A percentile compares a stretch with the other conserved stretches of the same genome.
Evolutionary conservation across 164 flowering plant species (phyloP).

Genomic region (Annona cherimola): DNA sequence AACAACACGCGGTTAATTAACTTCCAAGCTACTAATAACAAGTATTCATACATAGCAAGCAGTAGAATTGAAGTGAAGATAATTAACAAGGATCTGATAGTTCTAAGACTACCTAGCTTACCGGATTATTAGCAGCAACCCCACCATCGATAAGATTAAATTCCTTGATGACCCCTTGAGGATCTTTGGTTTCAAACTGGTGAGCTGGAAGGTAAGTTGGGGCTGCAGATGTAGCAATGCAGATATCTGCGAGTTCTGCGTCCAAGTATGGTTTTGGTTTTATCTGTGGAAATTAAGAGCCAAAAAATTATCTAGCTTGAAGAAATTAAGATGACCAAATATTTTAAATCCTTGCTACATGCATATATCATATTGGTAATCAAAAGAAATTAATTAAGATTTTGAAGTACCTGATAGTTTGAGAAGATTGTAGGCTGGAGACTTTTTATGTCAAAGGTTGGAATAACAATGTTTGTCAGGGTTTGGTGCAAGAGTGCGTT

Average conservation of each 20-base stretch:
- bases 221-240: conserved; percentile 65
- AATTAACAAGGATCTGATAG: neutral
- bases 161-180: conserved; percentile 18
- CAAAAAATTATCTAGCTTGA: neutral
- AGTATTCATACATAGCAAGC: no score
- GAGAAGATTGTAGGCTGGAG: conserved; percentile 44
- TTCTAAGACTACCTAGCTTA: conserved; percentile 16
- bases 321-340: neutral
- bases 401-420: conserved; percentile 4
- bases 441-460: conserved; percentile 41
- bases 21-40: no score
- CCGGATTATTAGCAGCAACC: conserved; percentile 60
- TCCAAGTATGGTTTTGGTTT: conserved; percentile 16
- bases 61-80: no score
- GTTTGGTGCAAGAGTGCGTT: conserved; percentile 28
- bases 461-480: conserved; percentile 38
- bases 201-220: conserved; percentile 55
- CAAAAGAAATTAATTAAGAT: no score
- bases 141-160: conserved; percentile 72
- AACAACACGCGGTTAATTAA: no score
- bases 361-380: no score
- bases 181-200: conserved; percentile 31
- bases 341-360: neutral
- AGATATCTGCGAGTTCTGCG: conserved; percentile 47
- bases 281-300: conserved; percentile 23